Evolutionary conservation across 163 green algal genomes (phyloP).

Genomic region (Chlorella variabilis): DNA sequence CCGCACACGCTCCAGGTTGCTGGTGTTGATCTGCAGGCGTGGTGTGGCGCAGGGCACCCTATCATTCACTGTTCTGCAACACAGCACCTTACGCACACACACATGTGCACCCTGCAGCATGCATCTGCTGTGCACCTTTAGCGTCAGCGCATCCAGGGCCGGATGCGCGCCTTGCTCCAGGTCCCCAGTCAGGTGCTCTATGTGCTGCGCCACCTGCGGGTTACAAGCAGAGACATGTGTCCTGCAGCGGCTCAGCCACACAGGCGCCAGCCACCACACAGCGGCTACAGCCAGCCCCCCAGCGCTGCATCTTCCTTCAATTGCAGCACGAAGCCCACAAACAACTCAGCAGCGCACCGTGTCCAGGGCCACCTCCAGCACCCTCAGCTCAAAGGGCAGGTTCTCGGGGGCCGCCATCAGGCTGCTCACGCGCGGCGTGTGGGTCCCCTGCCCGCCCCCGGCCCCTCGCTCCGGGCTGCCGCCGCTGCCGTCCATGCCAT

Average conservation of each 20-base stretch:
- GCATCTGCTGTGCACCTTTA: constrained; percentile 48
- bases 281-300: no score
- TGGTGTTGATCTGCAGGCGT: constrained; percentile 63
- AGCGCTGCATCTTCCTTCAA: no score
- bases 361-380: constrained; percentile 88
- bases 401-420: constrained; percentile 3
- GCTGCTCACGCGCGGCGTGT: constrained; percentile 12
- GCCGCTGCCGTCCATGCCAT: neutral
- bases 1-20: constrained; percentile 87
- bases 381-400: constrained; percentile 72
- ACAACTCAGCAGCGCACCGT: constrained; percentile 49
- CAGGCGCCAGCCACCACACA: no score
- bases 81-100: neutral
- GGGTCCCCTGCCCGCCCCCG: neutral
- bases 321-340: no score
- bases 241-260: no score
- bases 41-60: no score
- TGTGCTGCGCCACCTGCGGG: constrained; percentile 49
- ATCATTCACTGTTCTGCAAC: no score
- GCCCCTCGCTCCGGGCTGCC: no score
- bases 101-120: neutral
- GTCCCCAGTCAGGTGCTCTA: constrained; percentile 66
- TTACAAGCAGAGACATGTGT: no score
- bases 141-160: constrained; percentile 81
- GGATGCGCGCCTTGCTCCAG: constrained; percentile 83